Evolutionary conservation across 1,284 basidiomycete genomes (phyloP).

Genomic region (Albatrellus sp.): DNA sequence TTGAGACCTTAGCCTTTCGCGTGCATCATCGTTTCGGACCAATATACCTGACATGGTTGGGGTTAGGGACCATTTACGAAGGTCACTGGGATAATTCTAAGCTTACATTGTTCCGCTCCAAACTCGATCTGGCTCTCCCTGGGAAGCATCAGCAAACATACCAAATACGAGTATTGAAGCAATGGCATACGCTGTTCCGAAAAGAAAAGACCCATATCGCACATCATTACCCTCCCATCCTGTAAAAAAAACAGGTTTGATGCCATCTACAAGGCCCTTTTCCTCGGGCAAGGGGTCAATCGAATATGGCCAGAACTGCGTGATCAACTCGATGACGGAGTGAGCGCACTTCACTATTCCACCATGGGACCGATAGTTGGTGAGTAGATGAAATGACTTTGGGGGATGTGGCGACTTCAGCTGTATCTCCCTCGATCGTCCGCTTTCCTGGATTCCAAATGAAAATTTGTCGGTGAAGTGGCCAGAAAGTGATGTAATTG

Average conservation of each 20-base stretch:
- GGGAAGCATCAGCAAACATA: background rate
- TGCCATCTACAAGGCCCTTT: slow-evolving; percentile 43
- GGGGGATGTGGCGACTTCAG: slow-evolving; percentile 17
- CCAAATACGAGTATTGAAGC: background rate
- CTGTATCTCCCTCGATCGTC: background rate
- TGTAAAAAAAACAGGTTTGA: slow-evolving; percentile 47
- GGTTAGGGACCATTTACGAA: background rate
- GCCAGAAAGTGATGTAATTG: background rate
- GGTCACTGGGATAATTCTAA: background rate
- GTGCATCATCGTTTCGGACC: slow-evolving; percentile 47
- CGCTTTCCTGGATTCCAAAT: background rate
- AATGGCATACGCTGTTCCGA: slow-evolving; percentile 29
- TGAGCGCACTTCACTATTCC: slow-evolving; percentile 57
- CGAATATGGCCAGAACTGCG: slow-evolving; percentile 48
- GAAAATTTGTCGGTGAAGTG: background rate
- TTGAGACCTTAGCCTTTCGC: slow-evolving; percentile 33
- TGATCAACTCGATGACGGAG: slow-evolving; percentile 51
- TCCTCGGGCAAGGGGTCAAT: slow-evolving; percentile 53
- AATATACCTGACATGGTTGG: slow-evolving; percentile 41
- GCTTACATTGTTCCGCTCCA: slow-evolving; percentile 54
- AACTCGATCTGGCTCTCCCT: slow-evolving; percentile 47
- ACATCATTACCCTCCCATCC: slow-evolving; percentile 40
- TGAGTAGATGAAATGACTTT: slow-evolving; percentile 42
- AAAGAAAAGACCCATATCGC: slow-evolving; percentile 45
- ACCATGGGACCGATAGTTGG: slow-evolving; percentile 62